These are phyloP conservation scores for Eragrostis curvula DNA, from an alignment of 176 grass and related monocot species.

Conservation along the genomic window DNA sequence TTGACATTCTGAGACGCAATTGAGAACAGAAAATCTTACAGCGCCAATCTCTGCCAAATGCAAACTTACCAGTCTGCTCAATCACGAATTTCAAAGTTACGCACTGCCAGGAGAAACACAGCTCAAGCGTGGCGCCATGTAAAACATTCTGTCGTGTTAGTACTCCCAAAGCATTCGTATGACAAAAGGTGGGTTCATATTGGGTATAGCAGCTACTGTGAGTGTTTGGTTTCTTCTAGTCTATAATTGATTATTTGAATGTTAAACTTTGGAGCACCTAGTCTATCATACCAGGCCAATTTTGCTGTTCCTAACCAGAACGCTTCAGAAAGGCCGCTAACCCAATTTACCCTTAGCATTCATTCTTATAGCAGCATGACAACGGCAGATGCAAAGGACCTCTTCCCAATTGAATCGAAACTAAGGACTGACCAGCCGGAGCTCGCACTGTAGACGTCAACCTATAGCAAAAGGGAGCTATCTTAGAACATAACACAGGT, in stretches of 20 bases:
- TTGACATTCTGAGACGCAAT: no score
- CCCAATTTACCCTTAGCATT: conserved; percentile 7
- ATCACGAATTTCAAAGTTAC: neutral
- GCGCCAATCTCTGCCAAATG: neutral
- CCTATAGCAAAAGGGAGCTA: conserved; percentile 39
- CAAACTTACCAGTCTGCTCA: neutral
- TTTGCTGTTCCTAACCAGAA: conserved; percentile 26
- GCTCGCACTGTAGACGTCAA: conserved; percentile 67
- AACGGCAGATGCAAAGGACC: conserved; percentile 71
- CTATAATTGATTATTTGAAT: neutral
- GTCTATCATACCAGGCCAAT: neutral
- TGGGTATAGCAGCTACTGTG: neutral
- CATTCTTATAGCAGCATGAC: conserved; percentile 16
- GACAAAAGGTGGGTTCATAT: neutral
- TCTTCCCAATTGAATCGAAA: conserved; percentile 69
- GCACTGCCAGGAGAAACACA: conserved; percentile 7
- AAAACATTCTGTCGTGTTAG: conserved; percentile 13
- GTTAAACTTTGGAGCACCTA: neutral
- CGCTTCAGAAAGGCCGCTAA: conserved; percentile 13
- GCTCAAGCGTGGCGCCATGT: neutral
- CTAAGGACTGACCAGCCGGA: conserved; percentile 53
- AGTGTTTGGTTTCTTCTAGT: neutral
- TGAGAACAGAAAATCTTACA: neutral
- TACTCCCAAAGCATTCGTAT: neutral
- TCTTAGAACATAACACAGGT: conserved; percentile 17